These are phyloP conservation scores for Xylaria sp. DNA, from an alignment of 2,329 filamentous ascomycete species.

Conservation along the genomic window DNA sequence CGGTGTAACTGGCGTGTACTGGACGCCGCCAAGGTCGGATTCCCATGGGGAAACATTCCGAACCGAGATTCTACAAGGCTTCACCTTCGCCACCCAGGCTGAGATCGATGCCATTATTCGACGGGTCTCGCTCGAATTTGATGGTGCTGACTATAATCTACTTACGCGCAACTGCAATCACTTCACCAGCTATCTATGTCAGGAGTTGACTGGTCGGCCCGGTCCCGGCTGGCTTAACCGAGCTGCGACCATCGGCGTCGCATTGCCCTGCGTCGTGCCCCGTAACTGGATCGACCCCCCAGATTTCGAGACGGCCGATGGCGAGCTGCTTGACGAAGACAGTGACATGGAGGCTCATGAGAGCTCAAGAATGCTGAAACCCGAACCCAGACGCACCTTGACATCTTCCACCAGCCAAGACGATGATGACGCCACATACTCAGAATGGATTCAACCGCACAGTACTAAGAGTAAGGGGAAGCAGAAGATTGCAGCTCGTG, in stretches of 20 bases:
- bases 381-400: conserved; percentile 27
- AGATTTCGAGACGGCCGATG: conserved; percentile 67
- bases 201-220: conserved; percentile 62
- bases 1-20: conserved; percentile 73
- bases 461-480: conserved; percentile 36
- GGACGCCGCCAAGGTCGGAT: conserved; percentile 65
- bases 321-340: conserved; percentile 57
- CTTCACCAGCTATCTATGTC: conserved; percentile 72
- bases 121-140: conserved; percentile 64
- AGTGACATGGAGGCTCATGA: conserved; percentile 27
- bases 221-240: conserved; percentile 76
- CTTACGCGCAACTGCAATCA: conserved; percentile 85
- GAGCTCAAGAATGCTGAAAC: conserved; percentile 49
- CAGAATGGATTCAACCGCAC: conserved; percentile 6
- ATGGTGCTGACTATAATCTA: conserved; percentile 73
- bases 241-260: conserved; percentile 76
- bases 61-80: conserved; percentile 71
- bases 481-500: conserved; percentile 40
- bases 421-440: conserved; percentile 19
- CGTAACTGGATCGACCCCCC: conserved; percentile 76
- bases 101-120: conserved; percentile 69
- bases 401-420: conserved; percentile 20
- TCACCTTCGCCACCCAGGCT: conserved; percentile 61
- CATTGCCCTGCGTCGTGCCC: conserved; percentile 76
- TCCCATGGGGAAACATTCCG: conserved; percentile 75